Base-by-base conservation (phyloP, 1,139 yeast species). In the Neolecta irregularis region DNA sequence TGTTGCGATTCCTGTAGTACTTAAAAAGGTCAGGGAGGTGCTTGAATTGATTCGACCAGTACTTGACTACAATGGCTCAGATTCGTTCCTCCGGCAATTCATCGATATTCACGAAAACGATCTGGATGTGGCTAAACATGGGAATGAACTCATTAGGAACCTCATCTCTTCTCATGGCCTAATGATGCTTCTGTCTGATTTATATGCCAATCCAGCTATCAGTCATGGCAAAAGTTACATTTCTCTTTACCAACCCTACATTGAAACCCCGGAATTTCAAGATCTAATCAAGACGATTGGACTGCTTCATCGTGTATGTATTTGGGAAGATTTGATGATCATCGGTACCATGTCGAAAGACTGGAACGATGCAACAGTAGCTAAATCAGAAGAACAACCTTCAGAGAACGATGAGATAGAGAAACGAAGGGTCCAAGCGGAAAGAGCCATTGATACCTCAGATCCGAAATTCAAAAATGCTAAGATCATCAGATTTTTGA, bases 401-500 rank as follows among this genome's bases (percentile, higher is more conserved):
- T 26, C 42, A 35, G 55, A 44, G 13, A 39, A 43, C 17, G 53
- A 47, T 3, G 50, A 45, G 26, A 45, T 37, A 35, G 48, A 41
- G 41, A 45, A 11, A 26, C 37, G 29, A 35, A 35, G 18, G 36
- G 37, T 2, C 40, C 56, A 50, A 35, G 48, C 51, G 6, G 53
- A 50, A 33, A 41, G 42, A 2, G 44, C 44, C 32, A 40, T 48
- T 20, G 48, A 41, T 18, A 38, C 35, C 5, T 39, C 41, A 5
- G 41, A 41, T 20, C 43, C 41, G 21, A 48, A 41, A 25, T 53
- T 49, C 40, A 41, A 42, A 29, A 40, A 41, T 6, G 46, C 51
- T 18, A 51, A 50, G 36, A 53, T 48, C 6, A 47, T 49, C 26
- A 42, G 59, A 18, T 56, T 46, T 39, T 38, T 53, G 35, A 42